phyloP scores from a whole-genome alignment of 1,139 yeast genomes.

The Yamadazyma spencermartinsiae region DNA sequence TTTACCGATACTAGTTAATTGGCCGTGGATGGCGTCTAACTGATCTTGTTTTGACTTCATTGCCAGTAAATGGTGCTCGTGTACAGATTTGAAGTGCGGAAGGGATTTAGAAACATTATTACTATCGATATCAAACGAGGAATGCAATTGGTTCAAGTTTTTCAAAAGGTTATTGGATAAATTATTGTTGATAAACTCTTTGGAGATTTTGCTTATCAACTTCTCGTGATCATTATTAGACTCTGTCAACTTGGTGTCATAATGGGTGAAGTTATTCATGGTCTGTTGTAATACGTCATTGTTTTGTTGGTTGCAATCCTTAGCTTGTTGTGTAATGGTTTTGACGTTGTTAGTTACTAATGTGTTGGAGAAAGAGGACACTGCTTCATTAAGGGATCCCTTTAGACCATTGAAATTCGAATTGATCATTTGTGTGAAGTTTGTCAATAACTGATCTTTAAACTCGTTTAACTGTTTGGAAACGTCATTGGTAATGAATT shows the following conservation, averaged over 20 bases:
- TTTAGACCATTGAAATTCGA: constrained; percentile 8
- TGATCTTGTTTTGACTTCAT: neutral
- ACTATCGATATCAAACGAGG: neutral
- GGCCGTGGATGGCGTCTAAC: neutral
- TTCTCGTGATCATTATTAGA: constrained; percentile 9
- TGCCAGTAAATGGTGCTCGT: neutral
- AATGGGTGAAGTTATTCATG: constrained; percentile 9
- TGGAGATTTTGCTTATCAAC: constrained; percentile 6
- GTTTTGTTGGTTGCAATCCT: constrained; percentile 6
- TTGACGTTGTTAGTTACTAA: constrained; percentile 5
- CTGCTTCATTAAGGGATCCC: constrained; percentile 3
- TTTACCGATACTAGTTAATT: neutral
- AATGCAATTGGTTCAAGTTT: neutral
- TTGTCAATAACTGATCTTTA: constrained; percentile 4
- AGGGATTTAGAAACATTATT: neutral
- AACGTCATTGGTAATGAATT: neutral
- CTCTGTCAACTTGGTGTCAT: constrained; percentile 9
- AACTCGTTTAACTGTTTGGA: constrained; percentile 8
- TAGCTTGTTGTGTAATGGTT: constrained; percentile 6
- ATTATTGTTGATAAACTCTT: constrained; percentile 5
- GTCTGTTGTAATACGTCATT: constrained; percentile 10
- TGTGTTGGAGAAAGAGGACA: constrained; percentile 7
- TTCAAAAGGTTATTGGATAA: constrained; percentile 3
- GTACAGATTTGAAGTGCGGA: neutral
- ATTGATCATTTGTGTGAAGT: constrained; percentile 5